phyloP scores from a whole-genome alignment of 345 rosid genomes.

The Litchi chinensis region DNA sequence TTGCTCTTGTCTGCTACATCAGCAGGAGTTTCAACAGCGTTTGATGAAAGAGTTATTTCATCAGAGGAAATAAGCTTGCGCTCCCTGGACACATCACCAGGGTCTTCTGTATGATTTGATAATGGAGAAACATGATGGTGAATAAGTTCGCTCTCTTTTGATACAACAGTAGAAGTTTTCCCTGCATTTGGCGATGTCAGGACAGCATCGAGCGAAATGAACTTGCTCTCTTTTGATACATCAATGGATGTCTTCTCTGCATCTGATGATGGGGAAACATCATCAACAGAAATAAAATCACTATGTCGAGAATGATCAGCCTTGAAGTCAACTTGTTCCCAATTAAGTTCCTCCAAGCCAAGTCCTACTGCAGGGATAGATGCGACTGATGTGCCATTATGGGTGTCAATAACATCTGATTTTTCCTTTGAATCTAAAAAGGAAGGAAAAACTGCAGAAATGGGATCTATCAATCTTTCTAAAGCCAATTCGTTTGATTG shows the following conservation, averaged over 20 bases:
- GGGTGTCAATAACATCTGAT: slow-evolving; percentile 24
- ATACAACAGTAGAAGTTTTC: background rate
- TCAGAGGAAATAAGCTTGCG: slow-evolving; percentile 24
- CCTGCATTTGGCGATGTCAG: slow-evolving; percentile 25
- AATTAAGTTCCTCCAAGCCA: slow-evolving; percentile 44
- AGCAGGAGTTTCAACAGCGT: slow-evolving; percentile 29
- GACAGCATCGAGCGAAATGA: slow-evolving; percentile 23
- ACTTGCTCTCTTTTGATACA: slow-evolving; percentile 32
- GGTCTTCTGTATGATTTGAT: slow-evolving; percentile 17
- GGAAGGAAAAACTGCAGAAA: slow-evolving; percentile 35
- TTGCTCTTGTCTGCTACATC: slow-evolving; percentile 18
- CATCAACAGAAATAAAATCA: slow-evolving; percentile 46
- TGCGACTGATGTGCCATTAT: slow-evolving; percentile 11
- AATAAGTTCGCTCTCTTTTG: slow-evolving; percentile 29
- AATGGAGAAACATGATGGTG: slow-evolving; percentile 18
- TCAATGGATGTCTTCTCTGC: slow-evolving; percentile 24
- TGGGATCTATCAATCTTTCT: slow-evolving; percentile 46
- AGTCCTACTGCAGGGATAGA: slow-evolving; percentile 21
- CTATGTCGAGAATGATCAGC: slow-evolving; percentile 24
- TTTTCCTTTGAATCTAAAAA: slow-evolving; percentile 23
- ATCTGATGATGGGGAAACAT: slow-evolving; percentile 31
- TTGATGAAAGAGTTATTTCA: slow-evolving; percentile 26
- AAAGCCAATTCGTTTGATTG: slow-evolving; percentile 38
- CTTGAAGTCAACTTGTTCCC: slow-evolving; percentile 35
- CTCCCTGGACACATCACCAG: slow-evolving; percentile 21